phyloP scores from a whole-genome alignment of 371 early-diverging fungal genomes.

The Gilbertella persicaria region DNA sequence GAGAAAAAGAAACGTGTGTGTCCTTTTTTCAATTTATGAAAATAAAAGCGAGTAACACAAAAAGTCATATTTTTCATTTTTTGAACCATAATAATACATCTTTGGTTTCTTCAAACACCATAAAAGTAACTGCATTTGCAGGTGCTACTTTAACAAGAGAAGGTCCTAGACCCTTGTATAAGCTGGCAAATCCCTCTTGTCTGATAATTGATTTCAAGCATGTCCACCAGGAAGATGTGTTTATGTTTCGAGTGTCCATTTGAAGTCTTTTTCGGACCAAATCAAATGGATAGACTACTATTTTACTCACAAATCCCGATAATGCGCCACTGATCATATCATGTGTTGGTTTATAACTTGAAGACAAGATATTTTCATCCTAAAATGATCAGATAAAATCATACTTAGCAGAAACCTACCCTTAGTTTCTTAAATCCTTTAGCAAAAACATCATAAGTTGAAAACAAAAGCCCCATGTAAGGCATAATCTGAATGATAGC shows the following conservation, averaged over 20 bases:
- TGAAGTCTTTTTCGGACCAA: constrained; percentile 79
- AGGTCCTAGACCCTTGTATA: constrained; percentile 89
- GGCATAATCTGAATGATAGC: constrained; percentile 89
- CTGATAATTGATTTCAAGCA: constrained; percentile 64
- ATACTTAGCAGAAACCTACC: constrained; percentile 18
- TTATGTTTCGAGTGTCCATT: constrained; percentile 76
- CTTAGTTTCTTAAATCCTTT: constrained; percentile 40
- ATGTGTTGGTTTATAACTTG: constrained; percentile 43
- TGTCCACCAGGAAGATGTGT: constrained; percentile 42
- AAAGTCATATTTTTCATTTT: constrained; percentile 6
- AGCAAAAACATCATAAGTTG: constrained; percentile 68
- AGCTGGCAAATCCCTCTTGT: constrained; percentile 77
- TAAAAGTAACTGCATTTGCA: constrained; percentile 84
- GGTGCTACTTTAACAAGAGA: constrained; percentile 88
- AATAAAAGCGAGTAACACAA: neutral
- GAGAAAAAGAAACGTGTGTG: constrained; percentile 5
- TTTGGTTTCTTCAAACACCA: constrained; percentile 69
- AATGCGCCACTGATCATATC: constrained; percentile 82
- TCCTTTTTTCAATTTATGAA: constrained; percentile 11
- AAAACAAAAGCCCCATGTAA: constrained; percentile 89
- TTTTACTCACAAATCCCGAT: constrained; percentile 84
- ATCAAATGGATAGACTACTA: constrained; percentile 90
- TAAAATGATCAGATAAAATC: constrained; percentile 8
- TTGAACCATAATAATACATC: constrained; percentile 40
- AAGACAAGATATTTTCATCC: constrained; percentile 29